Conservation (phyloP, 2,329 filamentous ascomycete genomes). For the Xylogone sp. region DNA sequence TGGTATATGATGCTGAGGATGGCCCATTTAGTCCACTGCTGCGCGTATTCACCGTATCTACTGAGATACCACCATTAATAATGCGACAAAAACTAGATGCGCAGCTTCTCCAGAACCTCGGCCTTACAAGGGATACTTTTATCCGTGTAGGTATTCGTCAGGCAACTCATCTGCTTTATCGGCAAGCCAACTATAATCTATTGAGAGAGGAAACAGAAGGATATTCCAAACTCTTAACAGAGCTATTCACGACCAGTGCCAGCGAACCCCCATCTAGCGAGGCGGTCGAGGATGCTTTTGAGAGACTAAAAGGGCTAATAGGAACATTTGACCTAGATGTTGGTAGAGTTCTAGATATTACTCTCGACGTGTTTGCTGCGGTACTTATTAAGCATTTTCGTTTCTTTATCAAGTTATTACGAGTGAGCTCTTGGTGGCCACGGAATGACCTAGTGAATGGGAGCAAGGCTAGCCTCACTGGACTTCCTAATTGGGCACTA, state of each 20-base stretch:
- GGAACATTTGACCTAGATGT: constrained; percentile 97
- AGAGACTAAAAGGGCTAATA: constrained; percentile 89
- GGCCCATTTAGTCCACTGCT: constrained; percentile 46
- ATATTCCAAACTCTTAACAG: constrained; percentile 92
- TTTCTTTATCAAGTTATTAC: constrained; percentile 91
- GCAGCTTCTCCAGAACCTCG: constrained; percentile 68
- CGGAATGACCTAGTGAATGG: constrained; percentile 50
- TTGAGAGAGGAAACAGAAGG: constrained; percentile 94
- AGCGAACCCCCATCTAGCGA: constrained; percentile 71
- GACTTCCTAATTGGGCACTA: constrained; percentile 82
- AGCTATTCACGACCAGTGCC: constrained; percentile 86
- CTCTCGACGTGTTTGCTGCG: constrained; percentile 90
- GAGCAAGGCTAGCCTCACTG: constrained; percentile 40
- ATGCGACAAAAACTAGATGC: constrained; percentile 85
- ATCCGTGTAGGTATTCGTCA: constrained; percentile 79
- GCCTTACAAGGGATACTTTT: constrained; percentile 83
- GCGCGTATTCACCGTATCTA: constrained; percentile 66
- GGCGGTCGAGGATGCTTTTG: constrained; percentile 79
- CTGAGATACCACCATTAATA: constrained; percentile 64
- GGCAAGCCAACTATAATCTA: constrained; percentile 95
- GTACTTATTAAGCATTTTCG: constrained; percentile 88
- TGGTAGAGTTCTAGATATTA: constrained; percentile 89
- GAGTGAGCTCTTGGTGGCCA: constrained; percentile 97
- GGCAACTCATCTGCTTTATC: constrained; percentile 88
- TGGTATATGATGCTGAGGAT: constrained; percentile 70